Conservation (phyloP, 805 yeast species). For the Wickerhamiella azyma region DNA sequence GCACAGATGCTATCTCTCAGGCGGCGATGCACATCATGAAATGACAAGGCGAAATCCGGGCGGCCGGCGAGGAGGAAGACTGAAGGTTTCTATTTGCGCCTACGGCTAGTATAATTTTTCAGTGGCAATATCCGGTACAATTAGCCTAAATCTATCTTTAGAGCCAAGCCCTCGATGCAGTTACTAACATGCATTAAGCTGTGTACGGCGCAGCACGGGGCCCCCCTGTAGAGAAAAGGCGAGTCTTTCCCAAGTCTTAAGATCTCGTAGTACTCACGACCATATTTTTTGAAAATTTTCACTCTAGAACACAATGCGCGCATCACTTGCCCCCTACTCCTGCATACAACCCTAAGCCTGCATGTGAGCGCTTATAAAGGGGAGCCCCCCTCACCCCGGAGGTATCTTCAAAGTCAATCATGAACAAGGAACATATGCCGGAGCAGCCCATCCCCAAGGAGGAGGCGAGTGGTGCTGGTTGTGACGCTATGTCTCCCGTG, state of each 20-base stretch:
- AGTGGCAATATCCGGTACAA: too few species aligned
- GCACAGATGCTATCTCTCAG: too few species aligned
- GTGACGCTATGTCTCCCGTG: not conserved
- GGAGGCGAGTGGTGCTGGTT: slow-evolving; percentile 6
- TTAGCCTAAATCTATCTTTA: not conserved
- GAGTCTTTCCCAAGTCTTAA: too few species aligned
- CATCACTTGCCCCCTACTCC: not conserved
- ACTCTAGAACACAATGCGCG: not conserved
- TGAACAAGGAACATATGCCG: slow-evolving; percentile 7
- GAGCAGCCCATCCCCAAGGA: slow-evolving; percentile 8
- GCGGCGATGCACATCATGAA: too few species aligned
- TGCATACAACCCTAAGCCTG: not conserved
- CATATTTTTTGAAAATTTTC: not conserved
- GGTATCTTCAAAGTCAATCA: not conserved
- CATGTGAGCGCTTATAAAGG: not conserved
- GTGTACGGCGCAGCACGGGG: not conserved
- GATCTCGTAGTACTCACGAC: not conserved
- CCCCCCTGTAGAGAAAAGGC: too few species aligned
- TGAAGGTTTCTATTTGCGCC: too few species aligned
- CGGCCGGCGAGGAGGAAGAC: too few species aligned
- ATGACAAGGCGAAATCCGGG: too few species aligned
- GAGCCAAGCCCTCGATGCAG: not conserved
- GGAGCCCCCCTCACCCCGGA: not conserved
- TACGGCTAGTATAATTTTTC: too few species aligned
- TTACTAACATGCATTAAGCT: not conserved